A percentile compares a stretch with the other conserved stretches of the same genome.
Conservation (phyloP, 2,329 filamentous ascomycete species). For the Phaeoacremonium minimum region DNA sequence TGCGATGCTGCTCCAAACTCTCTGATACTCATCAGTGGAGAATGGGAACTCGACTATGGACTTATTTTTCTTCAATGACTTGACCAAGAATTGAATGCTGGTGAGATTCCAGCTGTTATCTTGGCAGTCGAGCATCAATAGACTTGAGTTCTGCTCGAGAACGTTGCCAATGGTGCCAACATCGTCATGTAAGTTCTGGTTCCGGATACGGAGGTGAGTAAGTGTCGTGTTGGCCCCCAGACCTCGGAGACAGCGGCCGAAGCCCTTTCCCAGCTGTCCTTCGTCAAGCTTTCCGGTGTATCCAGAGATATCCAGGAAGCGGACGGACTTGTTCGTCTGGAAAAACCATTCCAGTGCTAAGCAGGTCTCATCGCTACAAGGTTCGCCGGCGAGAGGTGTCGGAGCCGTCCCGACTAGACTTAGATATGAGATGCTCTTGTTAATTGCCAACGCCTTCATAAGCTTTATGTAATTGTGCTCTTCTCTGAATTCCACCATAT, state of each 20-base stretch:
- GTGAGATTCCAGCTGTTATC: constrained; percentile 51
- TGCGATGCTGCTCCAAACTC: constrained; percentile 15
- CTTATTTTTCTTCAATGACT: constrained; percentile 34
- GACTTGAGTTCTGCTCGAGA: constrained; percentile 40
- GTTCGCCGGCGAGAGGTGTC: constrained; percentile 25
- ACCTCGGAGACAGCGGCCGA: constrained; percentile 40
- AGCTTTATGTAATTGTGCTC: constrained; percentile 48
- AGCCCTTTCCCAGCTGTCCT: constrained; percentile 48
- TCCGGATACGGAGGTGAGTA: constrained; percentile 48
- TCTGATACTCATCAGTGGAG: constrained; percentile 16
- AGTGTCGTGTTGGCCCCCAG: constrained; percentile 22
- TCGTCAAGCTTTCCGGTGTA: constrained; percentile 55
- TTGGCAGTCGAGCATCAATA: constrained; percentile 50
- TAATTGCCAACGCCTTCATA: constrained; percentile 43
- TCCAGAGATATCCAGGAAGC: constrained; percentile 52
- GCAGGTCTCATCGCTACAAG: constrained; percentile 39
- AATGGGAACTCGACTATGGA: constrained; percentile 39
- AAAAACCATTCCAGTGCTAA: constrained; percentile 46
- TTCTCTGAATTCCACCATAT: constrained; percentile 53
- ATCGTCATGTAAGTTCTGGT: constrained; percentile 51
- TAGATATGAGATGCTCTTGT: constrained; percentile 44
- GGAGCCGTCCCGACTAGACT: constrained; percentile 50
- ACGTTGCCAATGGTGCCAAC: constrained; percentile 45
- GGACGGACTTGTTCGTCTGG: constrained; percentile 42
- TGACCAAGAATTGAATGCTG: constrained; percentile 41